Base-by-base conservation (phyloP, 495 filamentous ascomycete genomes). In the Evernia prunastri region DNA sequence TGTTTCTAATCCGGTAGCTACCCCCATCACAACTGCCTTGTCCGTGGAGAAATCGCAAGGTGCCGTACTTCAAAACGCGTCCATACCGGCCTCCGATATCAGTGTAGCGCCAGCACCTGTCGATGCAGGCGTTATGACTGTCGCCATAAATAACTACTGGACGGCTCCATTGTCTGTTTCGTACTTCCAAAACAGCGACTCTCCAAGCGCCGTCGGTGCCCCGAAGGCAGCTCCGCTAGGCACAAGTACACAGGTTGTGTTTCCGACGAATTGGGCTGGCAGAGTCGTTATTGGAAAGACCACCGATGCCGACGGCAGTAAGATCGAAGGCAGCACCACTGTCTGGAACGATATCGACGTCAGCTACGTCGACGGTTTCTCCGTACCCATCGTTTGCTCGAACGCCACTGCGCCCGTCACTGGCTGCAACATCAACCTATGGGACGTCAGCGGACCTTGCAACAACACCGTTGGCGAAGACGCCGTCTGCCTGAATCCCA, bases 381-480 rank as follows among this genome's bases (percentile, higher is more conserved):
- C 69, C 8, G 70, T 73, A 23, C 69, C 72, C 5, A 62, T 71
- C 49, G 68, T 66, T 56, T 73, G 72, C 62, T 66, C 60, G 37
- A 62, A 51, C 29, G 45, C 53, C 45, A 69, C 66, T 51, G 59
- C 56, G 6, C 58, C 61, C 20, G 49, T 72, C 20, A 67, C 69
- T 15, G 72, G 72, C 36, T 73, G 72, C 66, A 73, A 72, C 57
- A 67, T 70, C 57, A 66, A 72, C 40, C 67, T 73, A 10, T 71
- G 67, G 45, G 31, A 51, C 36, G 60, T 63, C 11, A 61, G 58
- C 43, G 53, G 36, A 23, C 37, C 33, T 27, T 71, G 71, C 61
- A 51, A 58, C 17, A 53, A 62, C 15, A 36, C 49, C 18, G 58
- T 63, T 35, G 59, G 27, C 27, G 42, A 67, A 10, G 40, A 63